Evolutionary conservation across 805 yeast species (phyloP), one percentile per base, ranked within the genome.

Genomic region (Grigorovia transvaalensis): DNA sequence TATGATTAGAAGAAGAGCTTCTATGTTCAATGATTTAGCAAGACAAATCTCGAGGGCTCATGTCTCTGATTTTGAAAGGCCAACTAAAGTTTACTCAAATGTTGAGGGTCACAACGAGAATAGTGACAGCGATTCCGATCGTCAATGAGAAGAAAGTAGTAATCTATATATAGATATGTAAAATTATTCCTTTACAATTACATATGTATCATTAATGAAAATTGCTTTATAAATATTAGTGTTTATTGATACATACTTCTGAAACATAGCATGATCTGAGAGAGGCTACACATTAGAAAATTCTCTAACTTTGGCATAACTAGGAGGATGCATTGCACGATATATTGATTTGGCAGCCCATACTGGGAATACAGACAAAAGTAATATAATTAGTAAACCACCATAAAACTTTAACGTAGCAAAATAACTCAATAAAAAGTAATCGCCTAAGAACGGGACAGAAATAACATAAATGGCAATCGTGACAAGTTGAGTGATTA

Each of bases 221-320:
- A 45, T 30, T 17, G 33, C 19, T 45, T 20, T 15, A 29, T 20
- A 11, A 9, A 11, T 11, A 18, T 11, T 19, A 11, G 12, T 51
- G 48, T 12, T 12, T 44, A 4, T 47, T 23, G 27, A 47, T 42
- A 20, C 18, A n/a, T n/a, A 17, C 44, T 38, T 38, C 13, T 47
- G 9, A 20, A 12, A 38, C 15, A 9, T 33, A 35, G 9, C 18
- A 42, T 23, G 27, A 23, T 19, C 19, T 18, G 18, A 18, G 6
- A 18, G 17, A 20, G n/a, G 11, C 56, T 33, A 53, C 35, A 78
- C 83, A 54, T 60, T 61, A 8, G 68, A 57, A 54, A 68, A 68
- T 49, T 86, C 93, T 66, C 90, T 98, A 44, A 93, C 98, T 67
- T 93, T 93, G 9, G 97, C 97, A 67, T 93, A 93, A 63, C 88